Evolutionary conservation across 192 early-diverging fungal species (phyloP).

Genomic region (Radiomyces spectabilis): DNA sequence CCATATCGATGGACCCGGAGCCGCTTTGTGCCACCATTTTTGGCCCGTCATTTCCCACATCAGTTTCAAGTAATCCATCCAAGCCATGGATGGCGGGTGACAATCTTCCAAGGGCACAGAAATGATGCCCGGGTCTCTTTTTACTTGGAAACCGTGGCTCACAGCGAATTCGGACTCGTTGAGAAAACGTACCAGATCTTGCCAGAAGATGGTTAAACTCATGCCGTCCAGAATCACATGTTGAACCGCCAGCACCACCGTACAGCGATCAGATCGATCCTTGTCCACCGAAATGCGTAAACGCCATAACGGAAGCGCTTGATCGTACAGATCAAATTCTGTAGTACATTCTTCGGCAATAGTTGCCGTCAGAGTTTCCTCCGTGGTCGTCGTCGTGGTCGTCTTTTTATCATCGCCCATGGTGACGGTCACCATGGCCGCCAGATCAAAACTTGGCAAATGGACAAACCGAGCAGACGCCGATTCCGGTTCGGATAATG

Average conservation of each 20-base stretch:
- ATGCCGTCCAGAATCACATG: slow-evolving; percentile 24
- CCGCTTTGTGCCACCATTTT: too few species aligned
- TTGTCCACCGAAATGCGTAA: slow-evolving; percentile 2
- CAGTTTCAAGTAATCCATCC: too few species aligned
- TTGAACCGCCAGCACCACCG: slow-evolving; percentile 3
- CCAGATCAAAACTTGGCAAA: slow-evolving; percentile 2
- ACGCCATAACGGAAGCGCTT: slow-evolving; percentile 18
- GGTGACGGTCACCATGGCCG: background rate
- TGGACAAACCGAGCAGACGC: slow-evolving; percentile 10
- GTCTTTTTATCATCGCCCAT: too few species aligned
- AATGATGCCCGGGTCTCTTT: too few species aligned
- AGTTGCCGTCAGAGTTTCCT: background rate
- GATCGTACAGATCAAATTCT: slow-evolving; percentile 8
- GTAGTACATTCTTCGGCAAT: slow-evolving; percentile 3
- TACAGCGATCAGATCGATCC: background rate
- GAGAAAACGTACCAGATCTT: slow-evolving; percentile 3
- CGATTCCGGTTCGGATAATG: background rate
- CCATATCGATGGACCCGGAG: too few species aligned
- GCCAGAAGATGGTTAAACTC: slow-evolving; percentile 19
- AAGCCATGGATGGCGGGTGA: too few species aligned
- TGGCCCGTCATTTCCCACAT: too few species aligned
- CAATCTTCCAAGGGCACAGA: too few species aligned
- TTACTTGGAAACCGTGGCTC: background rate
- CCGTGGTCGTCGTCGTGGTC: background rate
- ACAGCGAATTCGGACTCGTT: too few species aligned